These are phyloP conservation scores for Sordariomycetes sp. DNA, from an alignment of 2,329 filamentous ascomycete species.

Conservation along the genomic window DNA sequence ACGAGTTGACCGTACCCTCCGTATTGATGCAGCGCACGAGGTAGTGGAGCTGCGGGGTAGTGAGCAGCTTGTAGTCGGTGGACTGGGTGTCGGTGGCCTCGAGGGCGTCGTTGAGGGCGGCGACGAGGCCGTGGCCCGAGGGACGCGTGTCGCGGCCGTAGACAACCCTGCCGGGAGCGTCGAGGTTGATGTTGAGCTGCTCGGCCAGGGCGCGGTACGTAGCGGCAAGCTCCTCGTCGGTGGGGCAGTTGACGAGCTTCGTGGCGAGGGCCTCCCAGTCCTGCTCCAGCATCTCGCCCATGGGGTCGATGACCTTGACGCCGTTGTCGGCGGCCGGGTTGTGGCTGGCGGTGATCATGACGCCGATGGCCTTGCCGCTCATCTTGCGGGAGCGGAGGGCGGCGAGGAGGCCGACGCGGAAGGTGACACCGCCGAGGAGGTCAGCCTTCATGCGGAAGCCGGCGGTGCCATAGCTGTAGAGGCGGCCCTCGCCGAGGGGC, in stretches of 20 bases:
- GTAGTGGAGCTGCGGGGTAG: slow-evolving; percentile 97
- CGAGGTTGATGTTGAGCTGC: slow-evolving; percentile 62
- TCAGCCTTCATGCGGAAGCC: slow-evolving; percentile 61
- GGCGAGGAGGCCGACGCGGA: slow-evolving; percentile 81
- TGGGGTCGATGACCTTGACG: slow-evolving; percentile 90
- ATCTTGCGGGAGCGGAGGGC: slow-evolving; percentile 82
- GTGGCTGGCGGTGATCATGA: slow-evolving; percentile 93
- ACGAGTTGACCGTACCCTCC: slow-evolving; percentile 71
- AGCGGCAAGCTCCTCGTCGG: slow-evolving; percentile 60
- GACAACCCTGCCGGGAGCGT: slow-evolving; percentile 63
- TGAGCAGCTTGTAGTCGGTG: slow-evolving; percentile 80
- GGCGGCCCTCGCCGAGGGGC: slow-evolving; percentile 22
- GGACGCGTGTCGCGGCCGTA: slow-evolving; percentile 89
- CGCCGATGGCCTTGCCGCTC: slow-evolving; percentile 80
- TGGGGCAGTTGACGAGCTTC: slow-evolving; percentile 70
- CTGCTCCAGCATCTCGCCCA: slow-evolving; percentile 95
- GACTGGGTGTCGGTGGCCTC: slow-evolving; percentile 61
- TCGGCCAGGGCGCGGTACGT: slow-evolving; percentile 65
- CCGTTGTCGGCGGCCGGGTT: slow-evolving; percentile 85
- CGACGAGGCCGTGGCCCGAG: slow-evolving; percentile 73
- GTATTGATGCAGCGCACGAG: slow-evolving; percentile 91
- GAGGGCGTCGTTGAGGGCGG: slow-evolving; percentile 67
- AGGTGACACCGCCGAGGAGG: slow-evolving; percentile 82
- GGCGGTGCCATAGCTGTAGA: slow-evolving; percentile 54
- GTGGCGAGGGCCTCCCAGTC: slow-evolving; percentile 90